Evolutionary conservation across 257 asterid species (phyloP), one percentile per base, ranked within the genome.

Genomic region (Thymus mandschuricus): DNA sequence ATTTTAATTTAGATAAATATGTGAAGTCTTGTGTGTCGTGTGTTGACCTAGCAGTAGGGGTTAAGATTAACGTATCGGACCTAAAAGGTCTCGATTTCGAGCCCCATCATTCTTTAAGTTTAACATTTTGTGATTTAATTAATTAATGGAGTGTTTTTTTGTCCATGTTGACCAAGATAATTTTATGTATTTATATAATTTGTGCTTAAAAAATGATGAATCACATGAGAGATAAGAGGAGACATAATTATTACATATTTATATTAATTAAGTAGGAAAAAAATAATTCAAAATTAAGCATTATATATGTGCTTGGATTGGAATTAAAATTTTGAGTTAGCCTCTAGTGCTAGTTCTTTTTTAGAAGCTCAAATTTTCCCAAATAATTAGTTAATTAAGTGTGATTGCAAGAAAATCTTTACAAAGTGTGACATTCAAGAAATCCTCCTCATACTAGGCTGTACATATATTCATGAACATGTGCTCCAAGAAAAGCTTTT

Each of bases 401-500:
- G 8, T 3, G 6, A 27, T 6, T 52, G 58, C 58, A 21, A 15
- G 28, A 8, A 30, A 10, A 35, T 51, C 4, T 65, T 44, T 9
- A 35, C 48, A 7, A 5, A 62, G 10, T 41, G 35, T 40, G 21
- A 1, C 35, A 62, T 62, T 38, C 0, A 63, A 41, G 27, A 27
- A 43, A 27, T 41, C 54, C 68, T 63, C 10, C 38, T 63, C 55
- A 43, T 63, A 43, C 27, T 40, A 27, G 38, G 68, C 29, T 40
- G 55, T 62, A 52, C 28, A 21, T 11, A 12, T 28, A 52, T 49
- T 61, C 38, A 51, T 45, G 7, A 57, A 43, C 49, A 58, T 70
- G 75, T 70, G 64, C 40, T 45, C 1, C 44, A 34, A 5, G 45
- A 51, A 49, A 52, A 60, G 57, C 60, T 60, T 49, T 28, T 54